phyloP scores from a whole-genome alignment of 352 stramenopile genomes.

The Phytopythium kandeliae region DNA sequence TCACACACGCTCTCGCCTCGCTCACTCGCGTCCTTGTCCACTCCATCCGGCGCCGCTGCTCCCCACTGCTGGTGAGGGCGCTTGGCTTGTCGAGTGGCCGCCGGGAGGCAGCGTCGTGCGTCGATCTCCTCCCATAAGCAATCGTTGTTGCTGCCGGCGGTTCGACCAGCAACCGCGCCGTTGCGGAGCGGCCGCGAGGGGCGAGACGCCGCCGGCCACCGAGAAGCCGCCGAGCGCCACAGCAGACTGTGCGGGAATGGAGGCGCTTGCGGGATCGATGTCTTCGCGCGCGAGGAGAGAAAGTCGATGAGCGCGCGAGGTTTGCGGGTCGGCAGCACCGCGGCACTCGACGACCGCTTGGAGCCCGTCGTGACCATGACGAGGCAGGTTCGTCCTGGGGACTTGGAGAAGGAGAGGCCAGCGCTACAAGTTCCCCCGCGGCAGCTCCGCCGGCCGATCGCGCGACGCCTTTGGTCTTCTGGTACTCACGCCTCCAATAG shows the following conservation, averaged over 20 bases:
- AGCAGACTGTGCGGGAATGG: neutral
- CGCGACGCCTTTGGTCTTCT: no score
- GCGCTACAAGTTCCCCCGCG: no score
- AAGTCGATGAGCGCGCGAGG: slow-evolving; percentile 3
- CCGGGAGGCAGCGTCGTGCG: neutral
- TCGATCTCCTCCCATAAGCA: slow-evolving; percentile 1
- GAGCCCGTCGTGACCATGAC: slow-evolving; percentile 4
- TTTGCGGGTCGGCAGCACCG: neutral
- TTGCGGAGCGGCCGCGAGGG: neutral
- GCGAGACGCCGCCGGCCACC: slow-evolving; percentile 1
- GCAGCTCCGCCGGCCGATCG: no score
- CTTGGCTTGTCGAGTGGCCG: no score
- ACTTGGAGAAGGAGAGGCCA: no score
- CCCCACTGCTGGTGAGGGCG: neutral
- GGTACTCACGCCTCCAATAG: no score
- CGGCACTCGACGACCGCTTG: neutral
- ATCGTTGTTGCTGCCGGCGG: slow-evolving; percentile 3
- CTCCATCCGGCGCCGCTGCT: neutral
- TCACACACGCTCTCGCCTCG: slow-evolving; percentile 4
- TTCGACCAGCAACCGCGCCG: neutral
- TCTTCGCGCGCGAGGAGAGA: neutral
- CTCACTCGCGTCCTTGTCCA: neutral
- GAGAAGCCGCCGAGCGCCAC: slow-evolving; percentile 1
- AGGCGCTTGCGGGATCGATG: neutral
- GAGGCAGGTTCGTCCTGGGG: no score